Evolutionary conservation across 768 basidiomycete genomes (phyloP), one percentile per base, ranked within the genome.

Genomic region (Pleurotus tuoliensis): DNA sequence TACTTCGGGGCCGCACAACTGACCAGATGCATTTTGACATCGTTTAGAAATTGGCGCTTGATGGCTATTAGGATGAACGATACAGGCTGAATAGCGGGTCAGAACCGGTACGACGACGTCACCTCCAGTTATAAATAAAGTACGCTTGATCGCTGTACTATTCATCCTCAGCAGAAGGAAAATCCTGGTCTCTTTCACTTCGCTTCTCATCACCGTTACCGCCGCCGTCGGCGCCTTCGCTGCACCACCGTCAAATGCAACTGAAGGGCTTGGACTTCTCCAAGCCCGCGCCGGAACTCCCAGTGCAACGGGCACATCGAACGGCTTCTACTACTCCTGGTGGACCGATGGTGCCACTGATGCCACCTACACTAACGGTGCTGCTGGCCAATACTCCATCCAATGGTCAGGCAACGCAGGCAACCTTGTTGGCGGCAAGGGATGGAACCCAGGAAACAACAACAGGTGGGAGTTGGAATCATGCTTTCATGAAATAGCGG

Each of bases 321-420:
- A 62, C 57, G 71, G 71, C 12, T 74, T 64, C 66, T 76, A 66
- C 63, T 76, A 75, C 61, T 72, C 70, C 18, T 67, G 66, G 62
- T 74, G 69, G 68, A 69, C 71, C 7, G 71, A 75, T 47, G 64
- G 65, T 45, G 60, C 58, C 6, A 62, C 58, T 24, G 62, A 56
- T 18, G 70, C 64, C 9, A 69, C 66, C 55, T 73, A 71, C 64
- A 69, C 68, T 46, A 71, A 71, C 56, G 61, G 59, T 4, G 38
- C 30, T 15, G 64, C 57, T 30, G 71, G 72, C 13, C 47, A 66
- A 50, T 75, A 74, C 61, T 64, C 57, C 48, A 56, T 76, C 41
- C 61, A 60, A 18, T 71, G 72, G 73, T 62, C 59, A 8, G 59
- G 64, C 3, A 63, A 63, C 57, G 56, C 56, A 41, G 73, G 68